A percentile compares a stretch with the other conserved stretches of the same genome.
Conservation (phyloP, 345 rosid species). For the Lumnitzera racemosa region DNA sequence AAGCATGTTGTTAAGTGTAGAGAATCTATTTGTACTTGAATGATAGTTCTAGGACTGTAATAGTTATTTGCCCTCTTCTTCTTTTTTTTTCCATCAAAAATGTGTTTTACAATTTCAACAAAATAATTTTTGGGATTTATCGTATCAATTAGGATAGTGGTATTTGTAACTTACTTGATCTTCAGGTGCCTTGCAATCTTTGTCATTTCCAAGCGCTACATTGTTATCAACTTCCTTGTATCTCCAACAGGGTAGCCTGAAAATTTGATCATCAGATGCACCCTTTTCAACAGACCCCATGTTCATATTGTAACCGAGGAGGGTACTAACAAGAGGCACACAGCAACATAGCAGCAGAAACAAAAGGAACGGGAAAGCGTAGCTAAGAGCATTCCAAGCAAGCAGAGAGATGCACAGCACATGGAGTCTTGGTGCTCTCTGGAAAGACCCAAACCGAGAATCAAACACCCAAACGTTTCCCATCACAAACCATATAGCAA, state of each 20-base stretch:
- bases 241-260: conserved; percentile 71
- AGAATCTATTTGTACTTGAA: too few species aligned
- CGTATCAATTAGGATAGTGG: not conserved
- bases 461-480: conserved; percentile 98
- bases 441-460: conserved; percentile 77
- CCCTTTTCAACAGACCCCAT: conserved; percentile 67
- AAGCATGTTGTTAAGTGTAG: too few species aligned
- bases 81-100: too few species aligned
- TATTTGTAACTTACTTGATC: conserved; percentile 36
- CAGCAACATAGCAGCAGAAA: conserved; percentile 83
- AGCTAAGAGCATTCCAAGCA: conserved; percentile 86
- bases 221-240: conserved; percentile 40
- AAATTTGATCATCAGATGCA: conserved; percentile 92
- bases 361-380: conserved; percentile 86
- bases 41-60: too few species aligned
- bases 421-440: conserved; percentile 75
- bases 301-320: conserved; percentile 95
- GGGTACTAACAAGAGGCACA: conserved; percentile 67
- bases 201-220: conserved; percentile 20
- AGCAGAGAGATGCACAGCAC: conserved; percentile 83
- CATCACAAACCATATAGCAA: conserved; percentile 99
- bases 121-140: too few species aligned
- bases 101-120: too few species aligned
- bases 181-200: conserved; percentile 27
- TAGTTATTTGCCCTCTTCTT: too few species aligned